Conservation (phyloP, 805 yeast species). For the Candida khao-thaluensis region DNA sequence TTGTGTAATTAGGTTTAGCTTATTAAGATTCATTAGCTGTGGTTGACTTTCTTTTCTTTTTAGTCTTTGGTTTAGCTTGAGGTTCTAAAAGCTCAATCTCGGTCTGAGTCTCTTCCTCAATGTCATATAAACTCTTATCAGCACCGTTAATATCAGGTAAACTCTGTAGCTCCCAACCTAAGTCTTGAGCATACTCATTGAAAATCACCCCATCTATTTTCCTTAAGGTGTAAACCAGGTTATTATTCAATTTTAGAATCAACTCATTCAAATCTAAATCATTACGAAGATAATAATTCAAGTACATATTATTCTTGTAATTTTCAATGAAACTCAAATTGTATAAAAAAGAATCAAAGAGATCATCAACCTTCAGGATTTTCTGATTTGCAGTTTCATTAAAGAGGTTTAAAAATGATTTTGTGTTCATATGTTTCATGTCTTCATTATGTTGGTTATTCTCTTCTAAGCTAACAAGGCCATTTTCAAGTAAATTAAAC, state of each 20-base stretch:
- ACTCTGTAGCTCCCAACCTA: not conserved
- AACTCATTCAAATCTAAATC: conserved; percentile 24
- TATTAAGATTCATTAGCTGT: too few relatives aligned
- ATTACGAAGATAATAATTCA: conserved; percentile 17
- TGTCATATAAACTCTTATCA: not conserved
- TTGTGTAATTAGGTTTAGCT: too few relatives aligned
- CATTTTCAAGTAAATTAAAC: conserved; percentile 5
- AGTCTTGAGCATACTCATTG: conserved; percentile 1
- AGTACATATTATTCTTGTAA: conserved; percentile 19
- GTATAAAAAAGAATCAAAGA: conserved; percentile 40
- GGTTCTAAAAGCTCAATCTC: not conserved
- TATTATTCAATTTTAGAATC: conserved; percentile 20
- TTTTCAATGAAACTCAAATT: conserved; percentile 26
- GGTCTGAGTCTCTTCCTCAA: not conserved
- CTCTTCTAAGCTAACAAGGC: not conserved
- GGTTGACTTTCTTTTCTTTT: not conserved
- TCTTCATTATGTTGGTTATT: not conserved
- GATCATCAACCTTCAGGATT: conserved; percentile 36
- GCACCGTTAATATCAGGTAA: conserved; percentile 3
- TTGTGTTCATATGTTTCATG: not conserved
- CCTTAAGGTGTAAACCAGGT: conserved; percentile 17
- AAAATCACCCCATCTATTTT: conserved; percentile 4
- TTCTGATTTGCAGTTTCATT: conserved; percentile 2
- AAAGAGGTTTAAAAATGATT: conserved; percentile 4
- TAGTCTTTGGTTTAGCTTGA: not conserved